A percentile compares a stretch with the other conserved stretches of the same genome.
These are phyloP conservation scores for Phialophora chinensis DNA, from an alignment of 2,329 filamentous ascomycete genomes.

Conservation along the genomic window DNA sequence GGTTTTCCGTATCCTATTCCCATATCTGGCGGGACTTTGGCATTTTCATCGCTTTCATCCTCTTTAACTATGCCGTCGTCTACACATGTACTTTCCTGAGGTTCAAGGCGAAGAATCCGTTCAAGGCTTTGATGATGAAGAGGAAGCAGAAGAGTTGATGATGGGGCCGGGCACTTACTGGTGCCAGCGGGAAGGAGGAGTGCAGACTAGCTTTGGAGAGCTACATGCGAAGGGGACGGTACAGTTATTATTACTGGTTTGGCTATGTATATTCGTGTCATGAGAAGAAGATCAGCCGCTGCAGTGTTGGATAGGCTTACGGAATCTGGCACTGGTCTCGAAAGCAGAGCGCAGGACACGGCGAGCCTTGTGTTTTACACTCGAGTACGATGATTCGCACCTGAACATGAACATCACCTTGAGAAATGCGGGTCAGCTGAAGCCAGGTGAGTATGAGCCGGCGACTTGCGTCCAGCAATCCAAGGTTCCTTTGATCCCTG, in stretches of 20 bases:
- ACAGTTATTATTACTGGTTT: not conserved
- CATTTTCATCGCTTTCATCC: slow-evolving; percentile 76
- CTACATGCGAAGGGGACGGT: not conserved
- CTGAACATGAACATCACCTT: no score
- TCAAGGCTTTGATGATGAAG: slow-evolving; percentile 30
- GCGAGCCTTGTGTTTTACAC: no score
- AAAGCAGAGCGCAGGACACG: not conserved
- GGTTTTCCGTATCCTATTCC: slow-evolving; percentile 59
- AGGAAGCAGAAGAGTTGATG: slow-evolving; percentile 15
- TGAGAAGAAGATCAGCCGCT: not conserved
- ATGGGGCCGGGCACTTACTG: not conserved
- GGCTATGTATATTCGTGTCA: not conserved
- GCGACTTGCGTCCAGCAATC: not conserved
- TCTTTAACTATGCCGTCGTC: slow-evolving; percentile 62
- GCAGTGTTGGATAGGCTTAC: not conserved
- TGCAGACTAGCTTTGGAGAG: not conserved
- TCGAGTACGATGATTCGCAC: no score
- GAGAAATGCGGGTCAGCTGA: no score
- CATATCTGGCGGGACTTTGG: slow-evolving; percentile 82
- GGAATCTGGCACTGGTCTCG: not conserved
- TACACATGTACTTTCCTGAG: slow-evolving; percentile 34
- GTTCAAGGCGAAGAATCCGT: slow-evolving; percentile 37
- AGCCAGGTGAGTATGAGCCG: no score
- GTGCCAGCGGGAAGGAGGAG: not conserved
- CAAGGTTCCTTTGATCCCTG: not conserved